Evolutionary conservation across 164 flowering plant genomes (phyloP).

Genomic region (Amborella trichopoda): DNA sequence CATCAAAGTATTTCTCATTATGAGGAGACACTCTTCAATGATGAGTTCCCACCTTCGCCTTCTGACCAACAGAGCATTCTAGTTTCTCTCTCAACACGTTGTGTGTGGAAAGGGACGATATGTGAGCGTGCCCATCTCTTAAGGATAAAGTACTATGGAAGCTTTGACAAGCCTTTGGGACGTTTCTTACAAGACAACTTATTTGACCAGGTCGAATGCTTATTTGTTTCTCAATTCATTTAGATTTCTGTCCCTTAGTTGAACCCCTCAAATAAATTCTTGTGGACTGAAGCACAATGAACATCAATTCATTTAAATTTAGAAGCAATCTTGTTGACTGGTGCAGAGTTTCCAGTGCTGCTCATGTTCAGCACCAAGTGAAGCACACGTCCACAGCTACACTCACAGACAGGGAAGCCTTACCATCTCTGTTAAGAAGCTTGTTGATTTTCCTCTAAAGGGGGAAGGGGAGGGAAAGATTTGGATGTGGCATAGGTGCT

Average conservation of each 20-base stretch:
- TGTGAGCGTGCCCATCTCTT: conserved; percentile 74
- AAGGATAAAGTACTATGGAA: conserved; percentile 73
- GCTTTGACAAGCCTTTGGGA: conserved; percentile 72
- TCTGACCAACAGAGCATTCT: no score
- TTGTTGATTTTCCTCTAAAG: conserved; percentile 49
- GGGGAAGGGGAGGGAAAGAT: conserved; percentile 89
- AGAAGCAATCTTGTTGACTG: neutral
- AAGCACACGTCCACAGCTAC: conserved; percentile 78
- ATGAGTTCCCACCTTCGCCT: no score
- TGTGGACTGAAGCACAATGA: no score
- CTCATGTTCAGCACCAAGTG: conserved; percentile 69
- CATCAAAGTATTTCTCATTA: no score
- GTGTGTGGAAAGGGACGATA: conserved; percentile 72
- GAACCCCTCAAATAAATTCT: neutral
- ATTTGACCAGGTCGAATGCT: conserved; percentile 50
- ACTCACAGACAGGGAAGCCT: conserved; percentile 76
- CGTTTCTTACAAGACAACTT: conserved; percentile 60
- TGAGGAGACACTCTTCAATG: no score
- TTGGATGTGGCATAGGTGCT: conserved; percentile 99
- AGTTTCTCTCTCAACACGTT: conserved; percentile 75
- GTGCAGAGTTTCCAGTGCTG: conserved; percentile 44
- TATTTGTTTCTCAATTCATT: neutral
- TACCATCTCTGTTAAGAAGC: conserved; percentile 55
- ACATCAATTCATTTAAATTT: no score
- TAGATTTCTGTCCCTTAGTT: neutral